These are phyloP conservation scores for Candida loeiensis DNA, from an alignment of 805 yeast species.

Conservation along the genomic window DNA sequence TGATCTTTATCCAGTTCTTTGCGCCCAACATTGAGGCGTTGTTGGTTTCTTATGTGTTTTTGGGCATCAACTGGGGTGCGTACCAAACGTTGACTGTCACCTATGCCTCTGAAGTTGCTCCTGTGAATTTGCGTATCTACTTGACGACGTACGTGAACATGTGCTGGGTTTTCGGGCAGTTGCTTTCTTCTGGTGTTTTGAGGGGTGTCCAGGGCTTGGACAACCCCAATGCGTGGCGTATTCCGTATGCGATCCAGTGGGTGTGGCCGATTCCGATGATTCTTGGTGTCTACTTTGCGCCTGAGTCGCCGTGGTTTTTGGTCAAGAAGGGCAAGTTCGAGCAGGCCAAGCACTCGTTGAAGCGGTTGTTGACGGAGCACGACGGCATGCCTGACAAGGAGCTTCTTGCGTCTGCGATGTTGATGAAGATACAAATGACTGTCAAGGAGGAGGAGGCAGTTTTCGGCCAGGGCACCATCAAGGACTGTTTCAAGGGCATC, in stretches of 20 bases:
- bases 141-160: constrained; percentile 48
- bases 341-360: constrained; percentile 41
- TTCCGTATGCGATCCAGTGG: constrained; percentile 43
- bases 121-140: constrained; percentile 47
- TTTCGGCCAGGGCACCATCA: constrained; percentile 17
- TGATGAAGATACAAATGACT: constrained; percentile 45
- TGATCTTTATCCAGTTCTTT: constrained; percentile 47
- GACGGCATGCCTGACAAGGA: constrained; percentile 31
- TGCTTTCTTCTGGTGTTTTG: constrained; percentile 51
- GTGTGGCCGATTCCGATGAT: constrained; percentile 36
- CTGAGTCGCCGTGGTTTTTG: constrained; percentile 49
- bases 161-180: constrained; percentile 57
- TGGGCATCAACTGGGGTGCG: constrained; percentile 55
- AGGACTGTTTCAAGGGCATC: constrained; percentile 47
- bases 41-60: constrained; percentile 40
- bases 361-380: constrained; percentile 32
- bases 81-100: constrained; percentile 50
- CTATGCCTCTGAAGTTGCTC: constrained; percentile 57
- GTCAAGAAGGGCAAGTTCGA: constrained; percentile 29
- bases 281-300: constrained; percentile 36
- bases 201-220: constrained; percentile 29
- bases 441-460: constrained; percentile 34
- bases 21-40: constrained; percentile 38
- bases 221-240: constrained; percentile 40
- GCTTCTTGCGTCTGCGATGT: constrained; percentile 35